Evolutionary conservation across 352 stramenopile species (phyloP).

Genomic region (Pythium rhizo-oryzae): DNA sequence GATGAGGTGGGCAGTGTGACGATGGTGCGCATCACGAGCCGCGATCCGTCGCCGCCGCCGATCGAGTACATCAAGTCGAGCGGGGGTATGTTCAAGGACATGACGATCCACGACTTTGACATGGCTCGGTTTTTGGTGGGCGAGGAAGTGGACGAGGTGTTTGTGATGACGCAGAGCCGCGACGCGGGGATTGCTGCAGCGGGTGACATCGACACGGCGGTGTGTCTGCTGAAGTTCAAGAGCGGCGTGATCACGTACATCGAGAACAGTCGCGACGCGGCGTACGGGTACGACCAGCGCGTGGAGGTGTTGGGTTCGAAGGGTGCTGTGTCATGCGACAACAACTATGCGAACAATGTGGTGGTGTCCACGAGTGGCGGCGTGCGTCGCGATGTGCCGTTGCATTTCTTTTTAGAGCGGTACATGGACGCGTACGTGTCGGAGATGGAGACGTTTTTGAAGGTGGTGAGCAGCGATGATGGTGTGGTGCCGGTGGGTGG

Average conservation of each 20-base stretch:
- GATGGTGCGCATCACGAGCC: slow-evolving; percentile 79
- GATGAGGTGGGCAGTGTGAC: slow-evolving; percentile 92
- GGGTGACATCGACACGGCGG: slow-evolving; percentile 91
- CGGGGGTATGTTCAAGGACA: slow-evolving; percentile 94
- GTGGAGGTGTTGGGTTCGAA: slow-evolving; percentile 92
- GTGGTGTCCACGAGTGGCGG: slow-evolving; percentile 50
- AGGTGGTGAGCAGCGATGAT: slow-evolving; percentile 47
- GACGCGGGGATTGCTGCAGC: slow-evolving; percentile 68
- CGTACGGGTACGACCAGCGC: slow-evolving; percentile 96
- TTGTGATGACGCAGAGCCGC: slow-evolving; percentile 58
- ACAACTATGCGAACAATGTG: slow-evolving; percentile 93
- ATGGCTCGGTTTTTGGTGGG: slow-evolving; percentile 94
- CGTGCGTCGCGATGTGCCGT: slow-evolving; percentile 84
- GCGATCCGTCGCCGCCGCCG: slow-evolving; percentile 35
- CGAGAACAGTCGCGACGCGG: slow-evolving; percentile 93
- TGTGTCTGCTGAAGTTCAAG: slow-evolving; percentile 91
- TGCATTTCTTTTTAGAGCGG: slow-evolving; percentile 94
- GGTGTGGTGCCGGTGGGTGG: slow-evolving; percentile 53
- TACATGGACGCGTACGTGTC: slow-evolving; percentile 87
- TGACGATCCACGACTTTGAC: slow-evolving; percentile 97
- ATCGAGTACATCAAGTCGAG: slow-evolving; percentile 57
- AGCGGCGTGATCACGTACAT: slow-evolving; percentile 92
- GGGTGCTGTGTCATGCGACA: slow-evolving; percentile 91
- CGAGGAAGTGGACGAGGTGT: slow-evolving; percentile 69
- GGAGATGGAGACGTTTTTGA: slow-evolving; percentile 76